Conservation (phyloP, 2,329 filamentous ascomycete genomes). For the Monilinia aucupariae region DNA sequence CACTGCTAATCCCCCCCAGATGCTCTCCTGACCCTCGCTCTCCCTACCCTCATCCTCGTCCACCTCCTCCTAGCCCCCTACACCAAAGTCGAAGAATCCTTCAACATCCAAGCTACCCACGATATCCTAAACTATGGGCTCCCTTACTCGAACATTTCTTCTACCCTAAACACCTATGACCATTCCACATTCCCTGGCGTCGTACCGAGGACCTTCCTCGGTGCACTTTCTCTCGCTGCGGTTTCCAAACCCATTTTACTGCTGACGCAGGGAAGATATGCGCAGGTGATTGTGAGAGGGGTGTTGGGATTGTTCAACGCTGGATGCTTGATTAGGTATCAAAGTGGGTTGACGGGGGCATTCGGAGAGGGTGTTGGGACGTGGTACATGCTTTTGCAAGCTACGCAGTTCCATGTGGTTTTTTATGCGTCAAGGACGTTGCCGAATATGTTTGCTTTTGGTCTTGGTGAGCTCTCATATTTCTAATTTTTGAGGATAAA, state of each 20-base stretch:
- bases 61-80: conserved; percentile 76
- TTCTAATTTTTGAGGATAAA: not conserved
- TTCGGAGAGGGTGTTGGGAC: conserved; percentile 64
- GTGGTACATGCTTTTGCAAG: conserved; percentile 77
- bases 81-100: conserved; percentile 98
- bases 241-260: conserved; percentile 61
- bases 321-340: conserved; percentile 60
- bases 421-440: conserved; percentile 90
- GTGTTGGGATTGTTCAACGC: conserved; percentile 75
- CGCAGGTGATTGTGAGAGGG: conserved; percentile 63
- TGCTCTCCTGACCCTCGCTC: conserved; percentile 45
- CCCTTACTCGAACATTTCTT: conserved; percentile 50
- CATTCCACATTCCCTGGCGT: conserved; percentile 87
- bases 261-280: conserved; percentile 50
- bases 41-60: conserved; percentile 58
- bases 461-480: conserved; percentile 57
- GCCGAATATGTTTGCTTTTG: conserved; percentile 95
- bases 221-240: conserved; percentile 69
- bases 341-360: conserved; percentile 54
- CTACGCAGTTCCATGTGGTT: conserved; percentile 83
- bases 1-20: conserved; percentile 36
- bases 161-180: conserved; percentile 67
- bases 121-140: conserved; percentile 81
- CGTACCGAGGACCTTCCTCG: conserved; percentile 86
- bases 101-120: conserved; percentile 91